Percentiles rank a stretch among this genome's conserved stretches.
Evolutionary conservation across 805 yeast species (phyloP).

Genomic region (Sugiyamaella qingdaonensis): DNA sequence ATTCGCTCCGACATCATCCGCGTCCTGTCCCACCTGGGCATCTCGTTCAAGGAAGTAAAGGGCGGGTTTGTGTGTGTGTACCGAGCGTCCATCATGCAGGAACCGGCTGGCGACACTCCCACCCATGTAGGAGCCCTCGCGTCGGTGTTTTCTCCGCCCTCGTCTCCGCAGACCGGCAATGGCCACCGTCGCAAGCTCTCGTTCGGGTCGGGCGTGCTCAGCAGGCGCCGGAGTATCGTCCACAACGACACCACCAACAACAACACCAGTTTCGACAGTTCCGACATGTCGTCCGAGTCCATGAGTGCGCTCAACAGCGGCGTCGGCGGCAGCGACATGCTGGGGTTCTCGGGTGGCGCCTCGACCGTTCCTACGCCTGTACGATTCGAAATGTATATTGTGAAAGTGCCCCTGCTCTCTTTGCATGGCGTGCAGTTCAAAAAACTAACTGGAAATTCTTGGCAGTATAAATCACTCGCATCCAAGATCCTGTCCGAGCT

Average conservation of each 20-base stretch:
- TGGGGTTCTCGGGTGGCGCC: slow-evolving; percentile 27
- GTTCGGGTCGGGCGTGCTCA: slow-evolving; percentile 27
- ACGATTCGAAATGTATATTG: slow-evolving; percentile 86
- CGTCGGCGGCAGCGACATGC: slow-evolving; percentile 36
- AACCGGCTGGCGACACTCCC: background rate
- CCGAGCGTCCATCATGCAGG: slow-evolving; percentile 36
- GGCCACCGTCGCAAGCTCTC: slow-evolving; percentile 29
- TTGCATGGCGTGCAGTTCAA: slow-evolving; percentile 93
- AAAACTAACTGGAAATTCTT: slow-evolving; percentile 87
- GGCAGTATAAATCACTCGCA: slow-evolving; percentile 91
- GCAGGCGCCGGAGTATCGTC: slow-evolving; percentile 18
- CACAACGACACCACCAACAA: slow-evolving; percentile 11
- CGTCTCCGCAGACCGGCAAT: slow-evolving; percentile 16
- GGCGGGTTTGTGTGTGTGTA: slow-evolving; percentile 91
- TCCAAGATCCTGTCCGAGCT: slow-evolving; percentile 73
- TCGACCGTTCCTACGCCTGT: slow-evolving; percentile 50
- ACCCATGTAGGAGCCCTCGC: background rate
- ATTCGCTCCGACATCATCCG: slow-evolving; percentile 79
- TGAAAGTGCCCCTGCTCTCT: slow-evolving; percentile 85
- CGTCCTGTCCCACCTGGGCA: slow-evolving; percentile 70
- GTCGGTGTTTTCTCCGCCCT: slow-evolving; percentile 15
- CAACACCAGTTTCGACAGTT: slow-evolving; percentile 19
- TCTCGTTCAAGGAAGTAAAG: slow-evolving; percentile 79
- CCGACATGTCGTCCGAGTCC: slow-evolving; percentile 32
- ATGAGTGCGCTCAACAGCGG: slow-evolving; percentile 19